Conservation (phyloP, 2,329 filamentous ascomycete species). For the Diaporthe humulicola region DNA sequence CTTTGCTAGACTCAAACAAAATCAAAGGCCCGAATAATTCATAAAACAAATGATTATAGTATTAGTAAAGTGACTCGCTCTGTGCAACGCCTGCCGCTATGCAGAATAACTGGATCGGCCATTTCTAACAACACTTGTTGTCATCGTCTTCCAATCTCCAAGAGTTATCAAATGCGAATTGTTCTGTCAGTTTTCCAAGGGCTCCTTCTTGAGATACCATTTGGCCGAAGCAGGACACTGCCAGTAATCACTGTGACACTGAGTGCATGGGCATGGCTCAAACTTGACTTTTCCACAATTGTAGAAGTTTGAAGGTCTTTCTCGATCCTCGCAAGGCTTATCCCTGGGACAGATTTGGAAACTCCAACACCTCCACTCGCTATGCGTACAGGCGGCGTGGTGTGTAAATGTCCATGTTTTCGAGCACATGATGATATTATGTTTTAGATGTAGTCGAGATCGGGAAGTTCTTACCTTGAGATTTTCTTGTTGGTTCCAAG, state of each 20-base stretch:
- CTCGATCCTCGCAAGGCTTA: neutral
- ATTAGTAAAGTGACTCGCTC: no score
- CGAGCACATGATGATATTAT: neutral
- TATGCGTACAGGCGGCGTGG: neutral
- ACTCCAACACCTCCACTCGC: neutral
- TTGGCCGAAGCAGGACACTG: neutral
- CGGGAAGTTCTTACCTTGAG: neutral
- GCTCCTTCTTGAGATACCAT: neutral
- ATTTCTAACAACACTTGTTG: no score
- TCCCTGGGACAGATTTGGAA: slow-evolving; percentile 3
- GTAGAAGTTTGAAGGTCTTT: neutral
- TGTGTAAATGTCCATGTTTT: neutral
- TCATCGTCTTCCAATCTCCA: neutral
- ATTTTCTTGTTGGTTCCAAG: neutral
- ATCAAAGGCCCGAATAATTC: no score
- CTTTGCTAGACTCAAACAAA: no score
- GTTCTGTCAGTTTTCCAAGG: neutral
- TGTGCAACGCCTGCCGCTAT: no score
- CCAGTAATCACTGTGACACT: neutral
- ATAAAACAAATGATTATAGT: no score
- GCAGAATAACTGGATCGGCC: no score
- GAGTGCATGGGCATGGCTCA: neutral
- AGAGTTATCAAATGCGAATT: neutral
- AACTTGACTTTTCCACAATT: neutral
- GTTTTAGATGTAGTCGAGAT: no score